Conservation (phyloP, 352 stramenopile genomes). For the Pythium dissotocum region DNA sequence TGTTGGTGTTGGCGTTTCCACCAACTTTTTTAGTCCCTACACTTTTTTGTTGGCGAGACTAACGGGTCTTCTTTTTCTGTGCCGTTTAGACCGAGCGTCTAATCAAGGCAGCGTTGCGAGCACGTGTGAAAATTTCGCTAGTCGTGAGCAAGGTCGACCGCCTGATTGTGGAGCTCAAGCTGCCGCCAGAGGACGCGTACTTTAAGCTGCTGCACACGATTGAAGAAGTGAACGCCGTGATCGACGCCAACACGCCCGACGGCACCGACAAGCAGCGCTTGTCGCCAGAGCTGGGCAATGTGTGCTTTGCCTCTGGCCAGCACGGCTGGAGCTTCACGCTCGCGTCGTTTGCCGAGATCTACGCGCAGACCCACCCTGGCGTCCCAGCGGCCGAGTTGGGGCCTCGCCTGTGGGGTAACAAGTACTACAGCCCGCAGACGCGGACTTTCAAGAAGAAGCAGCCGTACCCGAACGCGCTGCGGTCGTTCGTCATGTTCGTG, state of each 20-base stretch:
- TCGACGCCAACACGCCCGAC: slow-evolving; percentile 67
- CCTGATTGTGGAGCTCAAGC: slow-evolving; percentile 98
- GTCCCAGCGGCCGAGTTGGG: slow-evolving; percentile 88
- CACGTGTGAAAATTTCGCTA: slow-evolving; percentile 90
- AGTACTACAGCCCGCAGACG: slow-evolving; percentile 94
- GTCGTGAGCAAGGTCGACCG: slow-evolving; percentile 99
- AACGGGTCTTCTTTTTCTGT: background rate
- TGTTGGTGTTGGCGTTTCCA: background rate
- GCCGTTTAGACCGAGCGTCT: slow-evolving; percentile 92
- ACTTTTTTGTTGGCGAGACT: background rate
- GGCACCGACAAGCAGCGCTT: slow-evolving; percentile 57
- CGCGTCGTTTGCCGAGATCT: slow-evolving; percentile 93
- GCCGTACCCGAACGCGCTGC: slow-evolving; percentile 78
- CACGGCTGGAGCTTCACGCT: slow-evolving; percentile 98
- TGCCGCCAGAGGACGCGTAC: slow-evolving; percentile 97
- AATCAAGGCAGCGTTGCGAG: slow-evolving; percentile 90
- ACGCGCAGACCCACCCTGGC: slow-evolving; percentile 64
- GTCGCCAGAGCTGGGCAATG: slow-evolving; percentile 95
- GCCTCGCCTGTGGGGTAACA: slow-evolving; percentile 96
- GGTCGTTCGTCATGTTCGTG: slow-evolving; percentile 98
- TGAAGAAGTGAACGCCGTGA: slow-evolving; percentile 95
- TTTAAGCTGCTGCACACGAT: slow-evolving; percentile 98
- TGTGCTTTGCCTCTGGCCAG: slow-evolving; percentile 95
- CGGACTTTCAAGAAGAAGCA: slow-evolving; percentile 91
- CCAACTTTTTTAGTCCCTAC: too few species aligned